Evolutionary conservation across 179 eudicot genomes (phyloP), one percentile per base, ranked within the genome.

Genomic region (Silene noctiflora): DNA sequence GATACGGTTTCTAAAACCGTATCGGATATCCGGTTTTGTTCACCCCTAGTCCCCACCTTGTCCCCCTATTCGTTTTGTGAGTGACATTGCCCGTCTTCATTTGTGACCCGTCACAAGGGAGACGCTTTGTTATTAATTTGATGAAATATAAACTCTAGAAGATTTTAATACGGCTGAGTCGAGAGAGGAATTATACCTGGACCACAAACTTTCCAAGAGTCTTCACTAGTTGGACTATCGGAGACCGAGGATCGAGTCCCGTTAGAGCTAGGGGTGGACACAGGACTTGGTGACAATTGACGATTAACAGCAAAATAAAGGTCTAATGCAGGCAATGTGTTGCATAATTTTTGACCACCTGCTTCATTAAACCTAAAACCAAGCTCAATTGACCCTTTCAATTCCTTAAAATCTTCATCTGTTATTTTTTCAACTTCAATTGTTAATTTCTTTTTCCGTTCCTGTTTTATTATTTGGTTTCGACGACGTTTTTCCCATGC

Each of bases 401-500:
- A 84, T 84, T 93, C 98, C 4, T 83, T 76, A 5, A 93, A 81
- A 65, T 91, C 98, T 58, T 89, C 97, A 17, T 93, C 97, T 0
- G 95, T 90, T 66, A 91, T 9, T 44, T 86, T 86, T 3, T 86
- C 88, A 0, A 67, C 66, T 9, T 76, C 77, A 12, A 65, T 16
- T 14, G 77, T 71, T 27, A 74, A 67, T 9, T 77, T 78, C 74
- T 61, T 90, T 81, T 75, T 75, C 66, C 85, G 76, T 77, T 84
- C 94, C 46, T 89, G 94, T 48, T 67, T 74, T 21, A 87, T 27
- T 33, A 84, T 83, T 73, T 89, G 94, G 5, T 83, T 81, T 0
- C 90, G 88, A 10, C 90, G 86, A n/a, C 88, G 83, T 77, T 78
- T 89, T 83, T 94, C 97, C 98, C 98, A 94, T 14, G 92, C 91